These are phyloP conservation scores for Sporodiniella umbellata DNA, from an alignment of 371 early-diverging fungal species.

Conservation along the genomic window DNA sequence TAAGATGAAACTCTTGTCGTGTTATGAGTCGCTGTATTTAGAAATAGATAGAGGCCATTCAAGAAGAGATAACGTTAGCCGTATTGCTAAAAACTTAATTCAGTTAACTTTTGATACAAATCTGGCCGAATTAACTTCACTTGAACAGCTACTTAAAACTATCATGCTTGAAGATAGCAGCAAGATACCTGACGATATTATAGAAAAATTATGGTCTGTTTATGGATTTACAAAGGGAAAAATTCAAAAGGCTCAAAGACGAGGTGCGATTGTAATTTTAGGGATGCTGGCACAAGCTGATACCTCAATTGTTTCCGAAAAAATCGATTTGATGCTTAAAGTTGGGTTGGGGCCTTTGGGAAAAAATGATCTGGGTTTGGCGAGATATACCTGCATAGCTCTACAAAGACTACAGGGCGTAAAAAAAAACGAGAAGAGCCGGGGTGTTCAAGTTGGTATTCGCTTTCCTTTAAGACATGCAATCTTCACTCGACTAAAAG, in stretches of 20 bases:
- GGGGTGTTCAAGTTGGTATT: conserved; percentile 56
- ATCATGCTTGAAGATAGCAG: conserved; percentile 55
- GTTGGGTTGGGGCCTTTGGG: conserved; percentile 88
- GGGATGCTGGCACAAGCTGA: conserved; percentile 88
- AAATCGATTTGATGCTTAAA: conserved; percentile 75
- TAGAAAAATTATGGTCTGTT: conserved; percentile 84
- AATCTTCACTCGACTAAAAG: conserved; percentile 62
- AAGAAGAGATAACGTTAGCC: conserved; percentile 59
- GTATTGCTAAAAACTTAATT: conserved; percentile 71
- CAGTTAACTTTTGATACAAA: conserved; percentile 79
- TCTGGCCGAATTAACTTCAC: conserved; percentile 89
- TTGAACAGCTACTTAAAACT: conserved; percentile 83
- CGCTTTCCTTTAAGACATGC: conserved; percentile 73
- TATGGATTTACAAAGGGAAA: conserved; percentile 71
- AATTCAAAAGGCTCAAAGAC: conserved; percentile 70
- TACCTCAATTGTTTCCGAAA: conserved; percentile 74
- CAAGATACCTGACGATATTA: conserved; percentile 59
- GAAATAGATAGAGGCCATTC: conserved; percentile 57
- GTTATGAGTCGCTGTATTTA: conserved; percentile 79
- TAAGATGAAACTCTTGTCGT: conserved; percentile 72
- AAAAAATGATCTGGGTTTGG: conserved; percentile 69
- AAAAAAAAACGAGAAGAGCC: conserved; percentile 48
- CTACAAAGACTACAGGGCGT: conserved; percentile 72
- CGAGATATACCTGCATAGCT: conserved; percentile 88
- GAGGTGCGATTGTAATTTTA: conserved; percentile 89